Percentiles rank a stretch among this genome's conserved stretches.
These are phyloP conservation scores for Sclerotinia nivalis DNA, from an alignment of 2,329 filamentous ascomycete species.

Conservation along the genomic window DNA sequence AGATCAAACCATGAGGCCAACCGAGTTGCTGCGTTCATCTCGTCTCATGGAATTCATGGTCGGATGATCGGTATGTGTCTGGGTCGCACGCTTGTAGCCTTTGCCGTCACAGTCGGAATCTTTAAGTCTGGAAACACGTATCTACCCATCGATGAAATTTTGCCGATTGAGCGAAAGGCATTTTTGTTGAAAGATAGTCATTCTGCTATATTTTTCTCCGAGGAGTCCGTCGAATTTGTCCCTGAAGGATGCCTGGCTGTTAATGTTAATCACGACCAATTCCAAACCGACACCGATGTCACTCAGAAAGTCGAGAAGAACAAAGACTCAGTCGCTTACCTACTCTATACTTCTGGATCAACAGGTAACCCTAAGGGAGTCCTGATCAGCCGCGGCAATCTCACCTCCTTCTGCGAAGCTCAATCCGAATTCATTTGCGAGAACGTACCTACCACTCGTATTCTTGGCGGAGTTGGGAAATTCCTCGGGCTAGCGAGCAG, in stretches of 20 bases:
- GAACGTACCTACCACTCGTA: not conserved
- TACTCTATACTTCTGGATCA: slow-evolving; percentile 80
- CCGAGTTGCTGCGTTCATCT: not conserved
- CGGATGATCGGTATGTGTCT: slow-evolving; percentile 20
- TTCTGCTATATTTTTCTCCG: slow-evolving; percentile 2
- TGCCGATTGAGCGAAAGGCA: slow-evolving; percentile 8
- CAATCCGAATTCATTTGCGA: slow-evolving; percentile 12
- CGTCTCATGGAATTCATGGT: slow-evolving; percentile 3
- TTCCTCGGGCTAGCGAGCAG: slow-evolving; percentile 42
- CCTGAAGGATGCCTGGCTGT: slow-evolving; percentile 8
- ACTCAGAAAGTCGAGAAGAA: not conserved
- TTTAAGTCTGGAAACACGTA: slow-evolving; percentile 18
- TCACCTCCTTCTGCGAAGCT: slow-evolving; percentile 13
- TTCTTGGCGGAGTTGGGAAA: slow-evolving; percentile 32
- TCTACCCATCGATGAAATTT: slow-evolving; percentile 13
- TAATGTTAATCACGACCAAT: not conserved
- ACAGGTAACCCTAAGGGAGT: slow-evolving; percentile 84
- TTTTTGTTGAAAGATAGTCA: slow-evolving; percentile 7
- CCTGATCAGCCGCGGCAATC: slow-evolving; percentile 23
- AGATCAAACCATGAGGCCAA: not conserved
- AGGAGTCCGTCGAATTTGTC: not conserved
- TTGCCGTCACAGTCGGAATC: slow-evolving; percentile 17
- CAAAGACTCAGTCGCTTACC: slow-evolving; percentile 48
- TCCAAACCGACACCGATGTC: not conserved
- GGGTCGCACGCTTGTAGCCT: not conserved